Percentiles rank a stretch among this genome's conserved stretches.
Evolutionary conservation across 169 alveolate species (phyloP).

Genomic region (Eimeria necatrix): DNA sequence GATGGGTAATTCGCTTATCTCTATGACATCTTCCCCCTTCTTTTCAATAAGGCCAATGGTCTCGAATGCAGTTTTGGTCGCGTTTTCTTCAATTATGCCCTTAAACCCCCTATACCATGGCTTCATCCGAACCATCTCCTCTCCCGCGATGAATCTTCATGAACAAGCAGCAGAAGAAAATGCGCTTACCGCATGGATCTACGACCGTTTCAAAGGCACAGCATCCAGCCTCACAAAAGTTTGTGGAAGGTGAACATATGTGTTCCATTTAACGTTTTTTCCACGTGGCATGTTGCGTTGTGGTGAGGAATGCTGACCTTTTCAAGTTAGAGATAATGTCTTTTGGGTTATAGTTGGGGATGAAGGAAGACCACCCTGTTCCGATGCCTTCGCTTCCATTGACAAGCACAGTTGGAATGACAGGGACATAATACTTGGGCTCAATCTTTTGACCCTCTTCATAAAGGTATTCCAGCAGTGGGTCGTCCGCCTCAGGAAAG

Average conservation of each 20-base stretch:
- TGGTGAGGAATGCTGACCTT: slow-evolving; percentile 59
- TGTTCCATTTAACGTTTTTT: too few species aligned
- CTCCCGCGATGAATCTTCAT: slow-evolving; percentile 87
- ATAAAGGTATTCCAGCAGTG: slow-evolving; percentile 83
- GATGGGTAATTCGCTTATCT: slow-evolving; percentile 98
- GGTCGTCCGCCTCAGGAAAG: slow-evolving; percentile 91
- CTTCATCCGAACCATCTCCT: slow-evolving; percentile 93
- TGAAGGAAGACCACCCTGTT: slow-evolving; percentile 96
- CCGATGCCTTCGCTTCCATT: slow-evolving; percentile 99
- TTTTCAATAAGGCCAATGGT: slow-evolving; percentile 87
- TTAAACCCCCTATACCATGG: slow-evolving; percentile 99
- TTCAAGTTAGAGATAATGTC: slow-evolving; percentile 96
- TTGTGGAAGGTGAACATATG: too few species aligned
- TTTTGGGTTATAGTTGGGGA: slow-evolving; percentile 98
- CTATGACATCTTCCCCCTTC: slow-evolving; percentile 86
- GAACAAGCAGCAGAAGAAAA: background rate
- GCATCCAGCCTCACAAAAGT: background rate
- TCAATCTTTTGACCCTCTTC: slow-evolving; percentile 99
- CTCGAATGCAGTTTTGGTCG: slow-evolving; percentile 84
- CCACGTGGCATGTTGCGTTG: background rate
- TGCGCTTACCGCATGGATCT: too few species aligned
- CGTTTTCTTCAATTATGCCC: slow-evolving; percentile 93
- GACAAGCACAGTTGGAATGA: slow-evolving; percentile 98
- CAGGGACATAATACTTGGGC: slow-evolving; percentile 99
- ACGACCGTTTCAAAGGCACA: background rate